phyloP scores from a whole-genome alignment of 306 rosid species.

The Sindora glabra region DNA sequence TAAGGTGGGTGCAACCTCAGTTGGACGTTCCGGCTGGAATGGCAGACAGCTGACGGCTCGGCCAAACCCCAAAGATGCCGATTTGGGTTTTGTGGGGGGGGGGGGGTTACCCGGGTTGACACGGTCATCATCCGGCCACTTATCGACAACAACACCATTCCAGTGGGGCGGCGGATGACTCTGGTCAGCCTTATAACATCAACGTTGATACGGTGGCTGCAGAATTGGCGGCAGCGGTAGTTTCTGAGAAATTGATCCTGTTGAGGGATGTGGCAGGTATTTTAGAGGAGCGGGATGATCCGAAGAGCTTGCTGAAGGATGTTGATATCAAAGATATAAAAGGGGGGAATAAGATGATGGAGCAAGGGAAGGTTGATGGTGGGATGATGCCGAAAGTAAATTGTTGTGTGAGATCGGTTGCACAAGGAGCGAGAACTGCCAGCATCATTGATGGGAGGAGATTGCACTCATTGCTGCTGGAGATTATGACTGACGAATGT shows the following conservation, averaged over 20 bases:
- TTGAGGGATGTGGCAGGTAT: conserved; percentile 88
- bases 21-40: conserved; percentile 80
- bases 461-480: conserved; percentile 74
- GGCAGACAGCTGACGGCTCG: conserved; percentile 73
- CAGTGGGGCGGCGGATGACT: conserved; percentile 78
- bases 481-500: conserved; percentile 84
- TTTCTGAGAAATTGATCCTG: conserved; percentile 88
- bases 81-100: conserved; percentile 78
- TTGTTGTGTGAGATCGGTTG: conserved; percentile 70
- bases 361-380: conserved; percentile 62
- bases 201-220: conserved; percentile 92
- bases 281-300: conserved; percentile 46
- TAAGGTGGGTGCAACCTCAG: conserved; percentile 73
- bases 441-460: conserved; percentile 81
- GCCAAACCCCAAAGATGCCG: conserved; percentile 59
- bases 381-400: conserved; percentile 94
- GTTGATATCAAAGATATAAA: conserved; percentile 62
- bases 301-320: conserved; percentile 60
- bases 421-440: conserved; percentile 81
- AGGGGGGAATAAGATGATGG: conserved; percentile 69
- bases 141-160: conserved; percentile 54
- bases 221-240: conserved; percentile 79
- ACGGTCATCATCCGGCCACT: conserved; percentile 55
- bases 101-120: conserved; percentile 67
- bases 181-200: conserved; percentile 77